Evolutionary conservation across 371 early-diverging fungal species (phyloP).

Genomic region (Apophysomyces variabilis): DNA sequence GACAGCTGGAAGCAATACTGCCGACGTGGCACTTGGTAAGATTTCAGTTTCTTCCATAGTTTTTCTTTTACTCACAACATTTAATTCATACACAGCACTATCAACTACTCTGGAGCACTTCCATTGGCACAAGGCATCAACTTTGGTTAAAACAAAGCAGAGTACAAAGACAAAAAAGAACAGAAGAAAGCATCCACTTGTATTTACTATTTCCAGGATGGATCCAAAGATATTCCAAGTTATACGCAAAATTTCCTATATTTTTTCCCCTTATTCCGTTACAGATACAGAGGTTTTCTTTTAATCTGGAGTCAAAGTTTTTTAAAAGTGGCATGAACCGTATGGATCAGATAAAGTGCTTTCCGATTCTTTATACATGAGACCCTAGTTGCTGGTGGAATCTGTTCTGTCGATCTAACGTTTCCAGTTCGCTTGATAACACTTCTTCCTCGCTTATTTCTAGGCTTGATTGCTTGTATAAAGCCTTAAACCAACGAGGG

Average conservation of each 20-base stretch:
- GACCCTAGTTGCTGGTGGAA: too few relatives aligned
- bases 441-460: too few relatives aligned
- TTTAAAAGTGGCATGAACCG: too few relatives aligned
- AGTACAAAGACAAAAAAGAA: slow-evolving; percentile 1
- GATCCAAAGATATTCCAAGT: too few relatives aligned
- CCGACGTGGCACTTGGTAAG: slow-evolving; percentile 67
- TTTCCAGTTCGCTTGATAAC: too few relatives aligned
- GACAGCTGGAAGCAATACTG: slow-evolving; percentile 97
- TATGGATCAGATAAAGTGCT: too few relatives aligned
- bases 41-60: slow-evolving; percentile 29
- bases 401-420: too few relatives aligned
- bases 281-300: background rate
- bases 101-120: slow-evolving; percentile 90
- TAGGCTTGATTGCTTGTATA: too few relatives aligned
- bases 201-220: background rate
- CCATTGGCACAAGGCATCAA: slow-evolving; percentile 98
- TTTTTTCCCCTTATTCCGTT: background rate
- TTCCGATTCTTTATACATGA: too few relatives aligned
- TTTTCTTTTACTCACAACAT: slow-evolving; percentile 1
- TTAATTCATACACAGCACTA: slow-evolving; percentile 57
- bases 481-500: too few relatives aligned
- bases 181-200: background rate
- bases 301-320: too few relatives aligned
- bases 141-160: slow-evolving; percentile 78
- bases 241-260: background rate